Evolutionary conservation across 257 asterid species (phyloP).

Genomic region (Nicotiana attenuata): DNA sequence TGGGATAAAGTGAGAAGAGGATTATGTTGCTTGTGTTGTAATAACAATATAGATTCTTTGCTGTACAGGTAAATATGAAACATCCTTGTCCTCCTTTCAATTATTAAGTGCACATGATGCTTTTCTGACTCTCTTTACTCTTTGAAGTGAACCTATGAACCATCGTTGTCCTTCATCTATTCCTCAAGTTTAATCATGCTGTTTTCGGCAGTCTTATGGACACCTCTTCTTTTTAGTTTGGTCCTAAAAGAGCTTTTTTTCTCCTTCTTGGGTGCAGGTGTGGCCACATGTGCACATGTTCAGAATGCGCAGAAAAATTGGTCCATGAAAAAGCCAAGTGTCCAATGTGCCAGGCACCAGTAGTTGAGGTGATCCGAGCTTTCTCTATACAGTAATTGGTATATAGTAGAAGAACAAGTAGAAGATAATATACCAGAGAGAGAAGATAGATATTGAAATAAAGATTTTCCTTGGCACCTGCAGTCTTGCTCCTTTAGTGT

Average conservation of each 20-base stretch:
- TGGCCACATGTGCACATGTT: slow-evolving; percentile 93
- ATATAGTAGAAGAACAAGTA: neutral
- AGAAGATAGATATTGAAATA: slow-evolving; percentile 15
- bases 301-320: slow-evolving; percentile 66
- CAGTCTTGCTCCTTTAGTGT: neutral
- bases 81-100: neutral
- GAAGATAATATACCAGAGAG: neutral
- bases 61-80: slow-evolving; percentile 60
- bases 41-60: slow-evolving; percentile 57
- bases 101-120: neutral
- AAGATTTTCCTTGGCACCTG: neutral
- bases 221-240: neutral
- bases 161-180: neutral
- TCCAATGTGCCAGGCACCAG: slow-evolving; percentile 87
- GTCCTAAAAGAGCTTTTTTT: neutral
- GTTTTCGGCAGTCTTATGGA: neutral
- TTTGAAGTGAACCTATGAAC: neutral
- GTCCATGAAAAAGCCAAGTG: slow-evolving; percentile 54
- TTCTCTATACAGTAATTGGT: slow-evolving; percentile 44
- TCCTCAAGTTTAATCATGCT: neutral
- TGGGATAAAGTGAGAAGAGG: slow-evolving; percentile 79
- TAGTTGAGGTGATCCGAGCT: slow-evolving; percentile 69
- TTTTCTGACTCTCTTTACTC: neutral
- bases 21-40: slow-evolving; percentile 69
- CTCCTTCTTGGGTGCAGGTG: slow-evolving; percentile 41